Evolutionary conservation across 306 rosid genomes (phyloP).

Genomic region (Quercus aquifolioides): DNA sequence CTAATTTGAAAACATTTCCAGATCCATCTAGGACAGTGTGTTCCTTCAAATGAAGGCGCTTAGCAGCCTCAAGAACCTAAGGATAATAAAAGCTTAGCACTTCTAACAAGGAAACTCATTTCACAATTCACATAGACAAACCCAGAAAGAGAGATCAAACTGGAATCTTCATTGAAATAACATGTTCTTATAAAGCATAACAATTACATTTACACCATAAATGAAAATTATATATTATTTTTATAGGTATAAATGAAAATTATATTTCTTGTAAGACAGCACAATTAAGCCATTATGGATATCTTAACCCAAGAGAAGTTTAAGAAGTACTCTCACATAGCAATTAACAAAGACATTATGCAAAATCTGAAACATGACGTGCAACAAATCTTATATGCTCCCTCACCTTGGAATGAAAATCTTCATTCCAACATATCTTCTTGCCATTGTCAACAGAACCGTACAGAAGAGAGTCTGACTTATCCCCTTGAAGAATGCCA

Average conservation of each 20-base stretch:
- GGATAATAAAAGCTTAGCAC: conserved; percentile 20
- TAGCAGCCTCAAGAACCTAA: conserved; percentile 93
- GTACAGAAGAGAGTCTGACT: conserved; percentile 90
- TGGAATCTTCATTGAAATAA: conserved; percentile 1
- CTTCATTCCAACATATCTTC: conserved; percentile 97
- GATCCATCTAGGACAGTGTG: conserved; percentile 87
- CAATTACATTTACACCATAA: neutral
- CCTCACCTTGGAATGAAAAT: conserved; percentile 91
- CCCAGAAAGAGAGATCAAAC: neutral
- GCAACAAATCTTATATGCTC: conserved; percentile 11
- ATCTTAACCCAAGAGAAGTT: neutral
- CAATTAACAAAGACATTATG: conserved; percentile 8
- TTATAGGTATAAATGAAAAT: neutral
- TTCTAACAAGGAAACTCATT: conserved; percentile 13
- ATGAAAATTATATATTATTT: neutral
- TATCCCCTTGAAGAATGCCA: conserved; percentile 99
- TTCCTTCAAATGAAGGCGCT: conserved; percentile 88
- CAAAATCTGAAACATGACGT: conserved; percentile 10
- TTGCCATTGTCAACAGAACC: conserved; percentile 99
- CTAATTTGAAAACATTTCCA: conserved; percentile 81
- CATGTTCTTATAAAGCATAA: neutral
- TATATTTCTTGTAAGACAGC: neutral
- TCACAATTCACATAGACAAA: neutral
- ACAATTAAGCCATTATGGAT: neutral
- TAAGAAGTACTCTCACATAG: neutral